These are phyloP conservation scores for Dothideomycetidae sp. DNA, from an alignment of 2,329 filamentous ascomycete genomes.

Conservation along the genomic window DNA sequence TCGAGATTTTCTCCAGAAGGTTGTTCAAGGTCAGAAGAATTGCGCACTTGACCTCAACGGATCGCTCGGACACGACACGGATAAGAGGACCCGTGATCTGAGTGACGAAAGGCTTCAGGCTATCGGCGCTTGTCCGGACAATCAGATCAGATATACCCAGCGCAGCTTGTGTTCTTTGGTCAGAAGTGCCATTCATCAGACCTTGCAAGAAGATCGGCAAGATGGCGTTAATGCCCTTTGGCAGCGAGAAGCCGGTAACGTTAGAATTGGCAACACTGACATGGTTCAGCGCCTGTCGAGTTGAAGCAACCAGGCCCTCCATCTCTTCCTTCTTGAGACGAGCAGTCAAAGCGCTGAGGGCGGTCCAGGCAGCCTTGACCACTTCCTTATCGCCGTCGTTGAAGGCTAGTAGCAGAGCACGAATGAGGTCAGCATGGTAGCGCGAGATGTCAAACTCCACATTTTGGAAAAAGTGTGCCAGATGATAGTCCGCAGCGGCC, in stretches of 20 bases:
- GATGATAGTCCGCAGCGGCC: conserved; percentile 59
- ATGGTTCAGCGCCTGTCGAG: conserved; percentile 70
- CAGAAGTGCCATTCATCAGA: conserved; percentile 86
- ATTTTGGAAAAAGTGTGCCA: conserved; percentile 73
- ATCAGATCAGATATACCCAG: conserved; percentile 92
- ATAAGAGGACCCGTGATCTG: conserved; percentile 96
- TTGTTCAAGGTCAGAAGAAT: conserved; percentile 92
- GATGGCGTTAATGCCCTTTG: conserved; percentile 94
- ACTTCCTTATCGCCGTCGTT: conserved; percentile 73
- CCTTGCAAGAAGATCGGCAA: conserved; percentile 95
- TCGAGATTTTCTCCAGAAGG: conserved; percentile 87
- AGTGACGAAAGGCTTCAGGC: conserved; percentile 87
- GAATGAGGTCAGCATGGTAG: conserved; percentile 91
- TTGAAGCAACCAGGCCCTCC: conserved; percentile 80
- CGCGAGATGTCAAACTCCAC: conserved; percentile 80
- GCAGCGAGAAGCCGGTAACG: conserved; percentile 73
- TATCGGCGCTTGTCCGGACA: conserved; percentile 75
- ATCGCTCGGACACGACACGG: conserved; percentile 90
- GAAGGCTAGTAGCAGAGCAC: conserved; percentile 79
- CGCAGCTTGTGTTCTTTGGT: conserved; percentile 83
- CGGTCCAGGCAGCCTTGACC: conserved; percentile 79
- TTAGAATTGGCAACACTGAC: conserved; percentile 77
- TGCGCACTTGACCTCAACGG: conserved; percentile 88
- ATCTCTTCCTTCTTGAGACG: conserved; percentile 92
- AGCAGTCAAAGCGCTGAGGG: conserved; percentile 75